Evolutionary conservation across 805 yeast species (phyloP).

Genomic region (Vanderwaltozyma tropicalis): DNA sequence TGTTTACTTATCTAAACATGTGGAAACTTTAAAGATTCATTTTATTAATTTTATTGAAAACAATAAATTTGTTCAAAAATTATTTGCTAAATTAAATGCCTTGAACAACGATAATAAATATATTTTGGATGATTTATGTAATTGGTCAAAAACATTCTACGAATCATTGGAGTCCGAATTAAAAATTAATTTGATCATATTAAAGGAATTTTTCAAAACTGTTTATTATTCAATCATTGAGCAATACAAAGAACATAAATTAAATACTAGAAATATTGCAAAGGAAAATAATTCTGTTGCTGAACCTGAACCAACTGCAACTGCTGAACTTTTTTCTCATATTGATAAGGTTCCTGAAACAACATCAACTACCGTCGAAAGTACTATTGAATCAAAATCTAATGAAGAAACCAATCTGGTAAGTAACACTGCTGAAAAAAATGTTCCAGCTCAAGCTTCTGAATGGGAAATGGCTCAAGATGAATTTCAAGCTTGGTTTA

Average conservation of each 20-base stretch:
- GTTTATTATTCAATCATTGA: no score
- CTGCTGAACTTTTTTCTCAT: no score
- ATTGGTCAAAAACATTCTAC: no score
- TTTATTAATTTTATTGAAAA: not conserved
- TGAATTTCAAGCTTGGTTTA: conserved; percentile 30
- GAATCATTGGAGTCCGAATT: no score
- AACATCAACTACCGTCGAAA: not conserved
- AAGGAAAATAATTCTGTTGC: no score
- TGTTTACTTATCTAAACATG: not conserved
- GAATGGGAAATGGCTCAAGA: conserved; percentile 15
- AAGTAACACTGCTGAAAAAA: not conserved
- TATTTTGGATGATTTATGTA: not conserved
- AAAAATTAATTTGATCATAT: no score
- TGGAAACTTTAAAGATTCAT: not conserved
- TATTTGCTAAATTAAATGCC: no score
- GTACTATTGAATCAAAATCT: not conserved
- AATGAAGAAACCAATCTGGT: not conserved
- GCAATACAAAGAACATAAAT: no score
- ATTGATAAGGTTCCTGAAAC: no score
- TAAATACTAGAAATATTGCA: no score
- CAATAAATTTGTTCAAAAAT: not conserved
- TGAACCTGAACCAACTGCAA: no score
- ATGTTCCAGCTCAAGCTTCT: not conserved
- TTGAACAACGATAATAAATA: not conserved
- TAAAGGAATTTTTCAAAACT: no score